Conservation (phyloP, 2,329 filamentous ascomycete species). For the Sphaerulina populicola region DNA sequence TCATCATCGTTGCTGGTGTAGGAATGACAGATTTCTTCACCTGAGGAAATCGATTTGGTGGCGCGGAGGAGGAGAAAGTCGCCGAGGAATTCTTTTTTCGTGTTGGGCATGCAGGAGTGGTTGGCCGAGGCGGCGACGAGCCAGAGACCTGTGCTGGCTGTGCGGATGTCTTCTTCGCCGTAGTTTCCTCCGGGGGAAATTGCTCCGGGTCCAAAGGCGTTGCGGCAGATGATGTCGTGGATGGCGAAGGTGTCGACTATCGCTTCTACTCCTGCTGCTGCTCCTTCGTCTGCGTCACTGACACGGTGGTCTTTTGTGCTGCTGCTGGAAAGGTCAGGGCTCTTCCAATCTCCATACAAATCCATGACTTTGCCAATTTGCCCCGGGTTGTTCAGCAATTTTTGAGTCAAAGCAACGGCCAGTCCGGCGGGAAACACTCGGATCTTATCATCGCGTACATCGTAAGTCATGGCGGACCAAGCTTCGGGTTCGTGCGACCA, state of each 20-base stretch:
- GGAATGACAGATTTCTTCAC: constrained; percentile 39
- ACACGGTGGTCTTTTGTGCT: constrained; percentile 9
- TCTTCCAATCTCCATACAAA: constrained; percentile 13
- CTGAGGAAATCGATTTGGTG: constrained; percentile 34
- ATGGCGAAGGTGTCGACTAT: constrained; percentile 37
- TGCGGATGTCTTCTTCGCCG: constrained; percentile 3
- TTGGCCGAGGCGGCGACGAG: constrained; percentile 45
- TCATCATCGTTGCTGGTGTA: constrained; percentile 22
- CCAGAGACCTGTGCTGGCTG: constrained; percentile 41
- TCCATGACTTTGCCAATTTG: constrained; percentile 21
- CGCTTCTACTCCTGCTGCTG: constrained; percentile 29
- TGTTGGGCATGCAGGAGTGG: constrained; percentile 46
- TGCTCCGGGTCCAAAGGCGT: constrained; percentile 32
- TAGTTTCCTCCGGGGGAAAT: neutral
- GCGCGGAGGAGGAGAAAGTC: constrained; percentile 49
- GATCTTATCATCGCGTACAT: constrained; percentile 24
- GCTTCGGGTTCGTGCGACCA: constrained; percentile 19
- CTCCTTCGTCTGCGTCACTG: constrained; percentile 20
- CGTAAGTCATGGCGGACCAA: constrained; percentile 42
- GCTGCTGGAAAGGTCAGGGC: neutral
- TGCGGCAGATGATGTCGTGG: constrained; percentile 37
- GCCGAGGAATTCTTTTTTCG: constrained; percentile 45
- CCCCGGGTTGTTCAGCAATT: constrained; percentile 37
- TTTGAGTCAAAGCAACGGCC: constrained; percentile 32
- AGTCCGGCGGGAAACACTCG: constrained; percentile 20